Evolutionary conservation across 805 yeast species (phyloP), one percentile per base, ranked within the genome.

Genomic region (Trichomonascus vanleenenianus): DNA sequence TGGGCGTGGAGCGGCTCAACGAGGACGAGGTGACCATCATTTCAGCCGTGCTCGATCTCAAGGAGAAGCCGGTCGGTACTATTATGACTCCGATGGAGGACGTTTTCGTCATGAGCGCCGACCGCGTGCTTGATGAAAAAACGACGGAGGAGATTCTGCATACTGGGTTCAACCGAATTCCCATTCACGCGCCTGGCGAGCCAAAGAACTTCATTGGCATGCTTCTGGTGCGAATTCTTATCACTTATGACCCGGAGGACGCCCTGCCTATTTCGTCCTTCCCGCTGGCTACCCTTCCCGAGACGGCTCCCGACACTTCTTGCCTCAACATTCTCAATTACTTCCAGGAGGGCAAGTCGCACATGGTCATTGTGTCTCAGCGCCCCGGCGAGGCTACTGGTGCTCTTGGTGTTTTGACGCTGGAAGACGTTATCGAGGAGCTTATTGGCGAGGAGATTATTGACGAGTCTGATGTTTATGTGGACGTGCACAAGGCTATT

Each of bases 401-500:
- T 18, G 93, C 96, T 1, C 62, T 83, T 30, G 98, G 98, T 52
- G 95, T 91, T 8, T 70, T 91, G 38, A 91, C 98, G 1, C 71
- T 91, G 50, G 98, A 91, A 65, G 98, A 91, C 60, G 97, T 91
- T n/a, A 93, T 91, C 59, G 98, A 91, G 64, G 98, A 91, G 66
- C 73, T 91, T 52, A 91, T 91, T 63, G 98, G 98, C 42, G 97
- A 91, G 65, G 98, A 91, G 63, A 91, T 91, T 58, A 91, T 91
- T 36, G 98, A 91, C 61, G 98, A 91, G 66, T 79, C 88, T 19
- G 98, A 91, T 61, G 97, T 93, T 15, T 88, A 84, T 59, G 76
- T 89, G 47, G 97, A 91, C 65, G 84, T 89, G 51, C 86, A 86
- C 63, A 84, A 85, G 52, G 86, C 86, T 49, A 87, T 89, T 59